Evolutionary conservation across 495 filamentous ascomycete genomes (phyloP), one percentile per base, ranked within the genome.

Genomic region (Penicillium ucsense): DNA sequence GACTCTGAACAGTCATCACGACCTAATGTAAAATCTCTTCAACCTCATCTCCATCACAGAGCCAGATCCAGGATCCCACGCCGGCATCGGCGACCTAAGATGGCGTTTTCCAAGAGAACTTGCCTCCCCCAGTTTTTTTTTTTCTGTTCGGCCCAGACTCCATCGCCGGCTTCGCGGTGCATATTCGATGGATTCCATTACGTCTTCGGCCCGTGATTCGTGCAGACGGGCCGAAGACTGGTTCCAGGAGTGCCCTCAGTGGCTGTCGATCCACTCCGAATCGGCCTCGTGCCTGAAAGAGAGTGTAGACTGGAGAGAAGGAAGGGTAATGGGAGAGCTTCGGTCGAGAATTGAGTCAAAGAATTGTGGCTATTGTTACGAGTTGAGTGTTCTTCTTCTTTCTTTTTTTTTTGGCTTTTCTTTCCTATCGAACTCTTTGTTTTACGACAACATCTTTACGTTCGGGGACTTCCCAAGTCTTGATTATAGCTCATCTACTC

Each of bases 11-110:
- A 20, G 20, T 20, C 20, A 20, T 20, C 20, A 20, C 20, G 20
- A 20, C 20, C 20, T 20, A 20, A 20, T 20, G 20, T 20, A 20
- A 20, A 20, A 20, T 20, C 20, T 20, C 20, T 20, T 20, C 20
- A 20, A 20, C 20, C 20, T 20, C 20, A 20, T 20, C 20, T 20
- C 20, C 20, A 20, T 20, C 20, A 20, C 20, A 20, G 20, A 20
- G 20, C 20, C 20, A 20, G 20, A 20, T 20, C 20, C 20, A 20
- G 20, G 20, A 20, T 20, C 20, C 48, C 41, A 52, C 46, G 45
- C 53, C 53, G 49, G 49, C 49, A 52, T 52, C 53, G 53, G 53
- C 48, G 53, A 48, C 33, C 20, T 20, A 35, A 51, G 48, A 6
- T 40, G 51, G 51, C 48, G 39, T 36, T 46, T 49, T 46, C 31